Conservation (phyloP, 345 rosid genomes). For the Laguncularia racemosa region DNA sequence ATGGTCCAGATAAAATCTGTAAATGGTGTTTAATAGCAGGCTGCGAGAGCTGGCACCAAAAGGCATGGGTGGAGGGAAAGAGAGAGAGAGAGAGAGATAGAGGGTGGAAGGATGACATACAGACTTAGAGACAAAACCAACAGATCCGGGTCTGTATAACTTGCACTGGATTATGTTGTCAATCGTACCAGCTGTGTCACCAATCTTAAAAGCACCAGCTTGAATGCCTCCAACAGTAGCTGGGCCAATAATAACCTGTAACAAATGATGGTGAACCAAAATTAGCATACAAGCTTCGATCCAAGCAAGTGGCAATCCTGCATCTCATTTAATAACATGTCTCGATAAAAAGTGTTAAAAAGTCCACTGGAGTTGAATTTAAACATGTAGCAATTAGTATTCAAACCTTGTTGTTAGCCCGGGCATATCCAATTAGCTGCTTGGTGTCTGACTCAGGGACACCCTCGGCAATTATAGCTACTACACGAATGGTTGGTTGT, state of each 20-base stretch:
- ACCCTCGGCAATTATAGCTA: slow-evolving; percentile 98
- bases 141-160: slow-evolving; percentile 95
- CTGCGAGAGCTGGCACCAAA: too few relatives aligned
- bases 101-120: slow-evolving; percentile 35
- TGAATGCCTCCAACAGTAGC: slow-evolving; percentile 98
- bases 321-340: too few relatives aligned
- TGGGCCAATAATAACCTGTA: slow-evolving; percentile 95
- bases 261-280: neutral
- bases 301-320: too few relatives aligned
- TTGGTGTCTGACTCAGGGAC: slow-evolving; percentile 96
- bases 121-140: slow-evolving; percentile 97
- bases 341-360: too few relatives aligned
- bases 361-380: too few relatives aligned
- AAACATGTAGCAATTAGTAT: too few relatives aligned
- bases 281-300: too few relatives aligned
- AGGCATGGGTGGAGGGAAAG: too few relatives aligned
- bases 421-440: slow-evolving; percentile 85
- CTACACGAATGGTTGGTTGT: slow-evolving; percentile 90
- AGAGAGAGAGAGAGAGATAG: neutral
- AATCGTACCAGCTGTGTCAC: slow-evolving; percentile 98
- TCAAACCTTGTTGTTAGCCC: slow-evolving; percentile 80
- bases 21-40: too few relatives aligned
- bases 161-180: slow-evolving; percentile 90
- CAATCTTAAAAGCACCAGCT: slow-evolving; percentile 98
- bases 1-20: too few relatives aligned